These are phyloP conservation scores for Globomyces pollinis-pini DNA, from an alignment of 192 early-diverging fungal genomes.

Conservation along the genomic window DNA sequence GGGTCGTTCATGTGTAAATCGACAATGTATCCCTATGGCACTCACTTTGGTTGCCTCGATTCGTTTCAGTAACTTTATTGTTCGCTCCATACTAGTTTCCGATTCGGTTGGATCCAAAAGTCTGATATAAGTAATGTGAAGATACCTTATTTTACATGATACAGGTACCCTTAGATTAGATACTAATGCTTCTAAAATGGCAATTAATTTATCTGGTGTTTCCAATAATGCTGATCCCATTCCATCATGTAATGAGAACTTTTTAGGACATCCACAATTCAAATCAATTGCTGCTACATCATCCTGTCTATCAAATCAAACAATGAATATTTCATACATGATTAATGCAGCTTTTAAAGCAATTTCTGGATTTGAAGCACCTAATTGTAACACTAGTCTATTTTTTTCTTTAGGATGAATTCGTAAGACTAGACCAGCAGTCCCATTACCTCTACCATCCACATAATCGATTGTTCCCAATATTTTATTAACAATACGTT, in stretches of 20 bases:
- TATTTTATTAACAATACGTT: constrained; percentile 59
- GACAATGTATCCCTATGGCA: constrained; percentile 83
- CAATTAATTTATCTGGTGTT: constrained; percentile 72
- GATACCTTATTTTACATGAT: constrained; percentile 83
- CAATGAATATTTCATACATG: constrained; percentile 47
- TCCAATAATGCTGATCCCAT: constrained; percentile 91
- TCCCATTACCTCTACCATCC: constrained; percentile 46
- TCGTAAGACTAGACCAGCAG: constrained; percentile 57
- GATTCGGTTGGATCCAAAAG: constrained; percentile 8
- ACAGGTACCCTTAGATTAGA: constrained; percentile 68
- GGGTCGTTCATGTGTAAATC: constrained; percentile 60
- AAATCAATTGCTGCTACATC: constrained; percentile 90
- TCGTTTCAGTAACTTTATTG: constrained; percentile 67
- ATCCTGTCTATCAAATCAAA: constrained; percentile 39
- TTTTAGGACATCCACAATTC: constrained; percentile 97
- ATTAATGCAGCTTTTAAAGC: constrained; percentile 78
- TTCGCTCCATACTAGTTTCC: constrained; percentile 57
- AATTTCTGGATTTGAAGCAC: constrained; percentile 76
- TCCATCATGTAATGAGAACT: constrained; percentile 84
- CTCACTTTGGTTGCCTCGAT: constrained; percentile 81
- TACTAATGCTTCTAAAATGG: constrained; percentile 54
- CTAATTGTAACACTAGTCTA: constrained; percentile 84
- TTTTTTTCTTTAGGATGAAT: constrained; percentile 72
- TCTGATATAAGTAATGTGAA: too few species aligned
- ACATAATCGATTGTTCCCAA: constrained; percentile 70